Evolutionary conservation across 495 filamentous ascomycete genomes (phyloP), one percentile per base, ranked within the genome.

Genomic region (Diplogelasinospora grovesii): DNA sequence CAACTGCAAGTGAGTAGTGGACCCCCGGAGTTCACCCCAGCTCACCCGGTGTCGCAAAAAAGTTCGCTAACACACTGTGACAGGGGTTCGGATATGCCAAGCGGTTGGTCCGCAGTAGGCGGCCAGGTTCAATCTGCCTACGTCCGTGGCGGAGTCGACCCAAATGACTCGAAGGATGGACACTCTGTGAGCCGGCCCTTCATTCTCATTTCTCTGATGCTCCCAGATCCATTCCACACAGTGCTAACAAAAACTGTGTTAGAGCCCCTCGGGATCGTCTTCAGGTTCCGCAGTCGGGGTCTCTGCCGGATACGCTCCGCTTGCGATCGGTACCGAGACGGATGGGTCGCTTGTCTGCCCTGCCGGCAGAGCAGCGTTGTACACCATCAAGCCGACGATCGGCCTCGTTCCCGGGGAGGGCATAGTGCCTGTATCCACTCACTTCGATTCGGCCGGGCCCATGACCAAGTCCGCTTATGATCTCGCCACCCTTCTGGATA

Each of bases 231-330:
- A n/a, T n/a, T n/a, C n/a, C n/a, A n/a, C n/a, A n/a, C n/a, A n/a
- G n/a, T n/a, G n/a, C n/a, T n/a, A n/a, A n/a, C n/a, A n/a, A n/a
- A n/a, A n/a, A n/a, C n/a, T n/a, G n/a, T n/a, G 3, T 9, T n/a
- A 66, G 63, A 60, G 33, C n/a, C 49, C 60, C 0, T 43, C 45
- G 7, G 63, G 65, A 3, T 66, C 65, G 11, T 69, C 63, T 2
- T 50, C 55, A n/a, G 62, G 63, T 8, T 58, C 53, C 1, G 63
- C 63, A 10, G 59, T 58, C 15, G 53, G 37, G 22, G 61, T 65
- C 5, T 40, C 59, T 25, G 59, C 59, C 36, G 59, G 63, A 15
- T 66, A 54, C 20, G 49, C 53, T 2, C 61, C 63, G 1, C 22
- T 61, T 8, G 48, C 61, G 4, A 53, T 69, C 1, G 65, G 61